These are phyloP conservation scores for Yarrowia porcina DNA, from an alignment of 805 yeast genomes.

Conservation along the genomic window DNA sequence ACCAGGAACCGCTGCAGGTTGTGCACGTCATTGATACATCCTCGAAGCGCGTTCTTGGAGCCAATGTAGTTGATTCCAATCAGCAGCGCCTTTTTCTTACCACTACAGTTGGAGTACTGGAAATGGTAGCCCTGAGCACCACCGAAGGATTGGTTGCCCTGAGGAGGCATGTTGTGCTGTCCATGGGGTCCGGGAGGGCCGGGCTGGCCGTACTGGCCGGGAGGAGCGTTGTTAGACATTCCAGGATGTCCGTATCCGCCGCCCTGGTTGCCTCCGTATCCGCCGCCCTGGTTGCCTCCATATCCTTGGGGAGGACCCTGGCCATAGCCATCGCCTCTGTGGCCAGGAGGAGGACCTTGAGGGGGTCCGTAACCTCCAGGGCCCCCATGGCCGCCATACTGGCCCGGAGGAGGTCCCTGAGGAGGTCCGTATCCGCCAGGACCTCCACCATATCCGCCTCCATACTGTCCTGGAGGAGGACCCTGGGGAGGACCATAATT, in stretches of 20 bases:
- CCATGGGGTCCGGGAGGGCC: conserved; percentile 5
- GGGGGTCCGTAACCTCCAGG: not conserved
- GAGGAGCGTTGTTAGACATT: not conserved
- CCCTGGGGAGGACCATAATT: conserved; percentile 1
- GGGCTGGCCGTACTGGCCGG: not conserved
- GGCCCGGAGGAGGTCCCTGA: conserved; percentile 11
- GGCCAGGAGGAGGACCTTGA: not conserved
- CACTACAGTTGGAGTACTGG: conserved; percentile 36
- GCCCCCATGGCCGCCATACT: not conserved
- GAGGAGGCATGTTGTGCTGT: conserved; percentile 8
- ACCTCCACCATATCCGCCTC: not conserved
- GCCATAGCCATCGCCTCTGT: not conserved
- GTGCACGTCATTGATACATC: conserved; percentile 73
- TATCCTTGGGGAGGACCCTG: not conserved
- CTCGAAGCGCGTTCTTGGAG: conserved; percentile 56
- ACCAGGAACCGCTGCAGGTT: conserved; percentile 45
- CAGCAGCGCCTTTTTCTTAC: conserved; percentile 68
- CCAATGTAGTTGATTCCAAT: conserved; percentile 80
- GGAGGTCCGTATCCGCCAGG: conserved; percentile 1
- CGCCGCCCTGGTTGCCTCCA: not conserved
- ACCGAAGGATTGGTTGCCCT: conserved; percentile 11
- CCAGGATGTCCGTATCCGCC: not conserved
- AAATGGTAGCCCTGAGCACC: not conserved
- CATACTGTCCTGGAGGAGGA: conserved; percentile 19
- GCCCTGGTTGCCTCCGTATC: not conserved